Evolutionary conservation across 208 protist species (phyloP).

Genomic region (Lotmaria passim): DNA sequence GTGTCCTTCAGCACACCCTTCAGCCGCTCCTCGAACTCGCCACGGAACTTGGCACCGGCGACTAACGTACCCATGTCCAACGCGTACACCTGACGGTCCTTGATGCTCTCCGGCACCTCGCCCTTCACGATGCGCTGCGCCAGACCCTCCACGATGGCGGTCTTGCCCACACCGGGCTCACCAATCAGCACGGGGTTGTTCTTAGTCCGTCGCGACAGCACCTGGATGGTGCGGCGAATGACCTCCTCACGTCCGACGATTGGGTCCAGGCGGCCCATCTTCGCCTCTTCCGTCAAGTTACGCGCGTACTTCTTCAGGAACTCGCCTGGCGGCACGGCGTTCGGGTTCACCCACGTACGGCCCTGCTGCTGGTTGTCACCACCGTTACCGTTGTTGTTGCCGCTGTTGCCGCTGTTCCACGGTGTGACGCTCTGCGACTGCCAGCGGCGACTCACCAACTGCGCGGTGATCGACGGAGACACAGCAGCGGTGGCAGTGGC

Average conservation of each 20-base stretch:
- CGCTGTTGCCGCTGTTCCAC: constrained; percentile 41
- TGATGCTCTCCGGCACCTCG: constrained; percentile 92
- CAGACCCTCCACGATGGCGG: constrained; percentile 93
- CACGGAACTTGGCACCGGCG: constrained; percentile 98
- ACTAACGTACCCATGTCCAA: constrained; percentile 99
- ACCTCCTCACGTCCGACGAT: constrained; percentile 99
- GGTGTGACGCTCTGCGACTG: constrained; percentile 51
- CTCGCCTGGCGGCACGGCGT: constrained; percentile 85
- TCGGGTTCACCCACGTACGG: constrained; percentile 85
- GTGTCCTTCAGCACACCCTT: constrained; percentile 99
- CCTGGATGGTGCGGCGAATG: constrained; percentile 97
- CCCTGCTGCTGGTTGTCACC: constrained; percentile 65
- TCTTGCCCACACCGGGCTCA: constrained; percentile 94
- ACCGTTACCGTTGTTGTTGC: constrained; percentile 19
- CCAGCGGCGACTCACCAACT: constrained; percentile 12
- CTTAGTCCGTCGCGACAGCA: constrained; percentile 97
- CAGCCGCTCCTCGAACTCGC: constrained; percentile 99
- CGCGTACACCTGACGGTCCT: constrained; percentile 86
- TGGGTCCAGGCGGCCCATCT: constrained; percentile 95
- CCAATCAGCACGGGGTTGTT: constrained; percentile 99
- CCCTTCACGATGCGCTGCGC: constrained; percentile 93
- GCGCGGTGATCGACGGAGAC: not conserved
- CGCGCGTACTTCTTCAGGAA: constrained; percentile 97
- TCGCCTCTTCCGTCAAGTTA: constrained; percentile 95
- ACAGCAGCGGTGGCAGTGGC: not conserved